phyloP scores from a whole-genome alignment of 2,329 filamentous ascomycete genomes.

The Coleophoma eucalyptorum region DNA sequence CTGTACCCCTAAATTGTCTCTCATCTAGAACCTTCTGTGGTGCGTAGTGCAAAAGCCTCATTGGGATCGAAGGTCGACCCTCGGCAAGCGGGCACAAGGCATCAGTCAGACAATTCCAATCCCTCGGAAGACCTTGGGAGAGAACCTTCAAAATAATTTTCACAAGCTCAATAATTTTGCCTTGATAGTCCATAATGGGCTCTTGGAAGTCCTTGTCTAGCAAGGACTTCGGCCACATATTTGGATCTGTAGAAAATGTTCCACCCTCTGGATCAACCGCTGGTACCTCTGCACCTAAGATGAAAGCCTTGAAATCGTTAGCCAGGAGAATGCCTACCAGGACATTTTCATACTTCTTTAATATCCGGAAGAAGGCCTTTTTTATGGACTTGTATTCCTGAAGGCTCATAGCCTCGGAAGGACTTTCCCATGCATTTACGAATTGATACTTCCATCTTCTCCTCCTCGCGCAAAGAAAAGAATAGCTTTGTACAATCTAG shows the following conservation, averaged over 20 bases:
- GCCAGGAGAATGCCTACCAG: too few species aligned
- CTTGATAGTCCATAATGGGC: constrained; percentile 35
- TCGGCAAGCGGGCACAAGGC: too few species aligned
- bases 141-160: constrained; percentile 34
- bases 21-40: constrained; percentile 26
- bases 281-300: constrained; percentile 33
- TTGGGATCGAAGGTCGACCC: constrained; percentile 32
- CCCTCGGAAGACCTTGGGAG: constrained; percentile 35
- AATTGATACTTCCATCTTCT: constrained; percentile 36
- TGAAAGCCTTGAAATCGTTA: constrained; percentile 27
- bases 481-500: constrained; percentile 38
- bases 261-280: constrained; percentile 28
- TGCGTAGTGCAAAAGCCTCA: constrained; percentile 44
- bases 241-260: constrained; percentile 34
- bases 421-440: constrained; percentile 27
- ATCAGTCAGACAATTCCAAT: too few species aligned
- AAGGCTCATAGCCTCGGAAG: constrained; percentile 43
- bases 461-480: constrained; percentile 40
- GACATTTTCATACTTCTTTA: constrained; percentile 35
- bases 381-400: constrained; percentile 39
- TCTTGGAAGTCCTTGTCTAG: constrained; percentile 29
- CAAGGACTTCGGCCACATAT: constrained; percentile 34
- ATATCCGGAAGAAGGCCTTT: constrained; percentile 36
- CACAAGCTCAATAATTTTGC: constrained; percentile 29
- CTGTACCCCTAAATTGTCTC: constrained; percentile 1